These are phyloP conservation scores for Cordia subcordata DNA, from an alignment of 257 asterid species.

Conservation along the genomic window DNA sequence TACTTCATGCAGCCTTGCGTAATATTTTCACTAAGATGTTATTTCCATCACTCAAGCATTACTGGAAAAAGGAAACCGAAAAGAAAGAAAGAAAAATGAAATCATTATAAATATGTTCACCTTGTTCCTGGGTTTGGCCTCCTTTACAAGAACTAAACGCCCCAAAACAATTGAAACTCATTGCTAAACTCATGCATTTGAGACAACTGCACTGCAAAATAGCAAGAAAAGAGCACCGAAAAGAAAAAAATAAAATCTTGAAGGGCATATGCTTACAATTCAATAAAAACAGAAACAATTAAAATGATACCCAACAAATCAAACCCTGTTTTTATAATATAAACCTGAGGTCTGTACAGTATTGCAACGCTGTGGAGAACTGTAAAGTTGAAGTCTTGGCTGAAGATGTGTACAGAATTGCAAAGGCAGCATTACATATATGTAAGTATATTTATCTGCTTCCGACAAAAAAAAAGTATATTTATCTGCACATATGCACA, in stretches of 20 bases:
- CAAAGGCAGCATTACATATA: neutral
- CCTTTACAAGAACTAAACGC: constrained; percentile 39
- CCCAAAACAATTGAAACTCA: constrained; percentile 62
- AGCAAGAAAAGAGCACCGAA: neutral
- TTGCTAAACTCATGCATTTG: constrained; percentile 11
- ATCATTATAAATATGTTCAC: constrained; percentile 30
- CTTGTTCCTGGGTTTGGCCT: constrained; percentile 28
- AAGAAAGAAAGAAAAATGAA: neutral
- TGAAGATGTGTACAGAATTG: too few relatives aligned
- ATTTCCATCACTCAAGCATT: too few relatives aligned
- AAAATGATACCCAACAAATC: neutral
- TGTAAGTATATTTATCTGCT: too few relatives aligned
- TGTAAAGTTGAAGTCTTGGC: too few relatives aligned
- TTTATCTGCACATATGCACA: too few relatives aligned
- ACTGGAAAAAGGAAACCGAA: too few relatives aligned
- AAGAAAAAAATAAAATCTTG: constrained; percentile 18
- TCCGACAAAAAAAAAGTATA: too few relatives aligned
- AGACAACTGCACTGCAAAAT: neutral
- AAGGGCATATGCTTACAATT: neutral
- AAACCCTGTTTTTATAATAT: neutral
- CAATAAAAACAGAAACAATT: too few relatives aligned
- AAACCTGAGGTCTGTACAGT: too few relatives aligned
- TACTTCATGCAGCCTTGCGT: too few relatives aligned
- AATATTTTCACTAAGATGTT: too few relatives aligned
- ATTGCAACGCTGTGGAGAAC: too few relatives aligned